phyloP scores from a whole-genome alignment of 1,139 yeast genomes.

The Kodamaea derodonti region DNA sequence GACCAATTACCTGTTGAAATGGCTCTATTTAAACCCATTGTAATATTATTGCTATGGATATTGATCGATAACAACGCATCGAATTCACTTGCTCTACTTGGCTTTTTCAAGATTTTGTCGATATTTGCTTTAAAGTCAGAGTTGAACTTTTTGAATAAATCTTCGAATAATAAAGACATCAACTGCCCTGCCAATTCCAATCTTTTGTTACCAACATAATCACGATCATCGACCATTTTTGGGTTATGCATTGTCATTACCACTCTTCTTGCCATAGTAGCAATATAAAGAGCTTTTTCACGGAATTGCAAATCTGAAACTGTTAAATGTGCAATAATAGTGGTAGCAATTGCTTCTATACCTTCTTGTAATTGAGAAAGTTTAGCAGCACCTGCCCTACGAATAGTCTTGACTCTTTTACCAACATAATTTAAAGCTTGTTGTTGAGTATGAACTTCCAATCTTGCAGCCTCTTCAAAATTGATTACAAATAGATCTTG shows the following conservation, averaged over 20 bases:
- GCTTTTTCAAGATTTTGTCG: conserved; percentile 89
- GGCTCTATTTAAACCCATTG: conserved; percentile 93
- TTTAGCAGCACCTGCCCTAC: conserved; percentile 82
- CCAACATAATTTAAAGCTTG: conserved; percentile 94
- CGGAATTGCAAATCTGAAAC: conserved; percentile 84
- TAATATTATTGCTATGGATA: conserved; percentile 87
- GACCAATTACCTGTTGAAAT: conserved; percentile 99
- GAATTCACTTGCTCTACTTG: conserved; percentile 91
- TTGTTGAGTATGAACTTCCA: conserved; percentile 85
- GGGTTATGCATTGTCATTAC: conserved; percentile 95
- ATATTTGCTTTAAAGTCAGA: conserved; percentile 90
- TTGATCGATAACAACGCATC: conserved; percentile 88
- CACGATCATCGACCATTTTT: conserved; percentile 94
- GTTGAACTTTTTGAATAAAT: conserved; percentile 92
- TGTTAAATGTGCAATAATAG: conserved; percentile 91
- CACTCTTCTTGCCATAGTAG: conserved; percentile 95
- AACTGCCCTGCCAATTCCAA: conserved; percentile 96
- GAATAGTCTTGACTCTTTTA: conserved; percentile 82
- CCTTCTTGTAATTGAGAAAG: conserved; percentile 86
- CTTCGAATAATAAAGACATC: conserved; percentile 92
- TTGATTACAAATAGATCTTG: conserved; percentile 91
- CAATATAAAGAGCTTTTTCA: conserved; percentile 90
- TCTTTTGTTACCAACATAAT: conserved; percentile 97
- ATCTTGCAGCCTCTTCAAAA: conserved; percentile 87
- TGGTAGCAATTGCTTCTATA: conserved; percentile 94